These are phyloP conservation scores for Nicotiana sylvestris DNA, from an alignment of 257 asterid species.

Conservation along the genomic window DNA sequence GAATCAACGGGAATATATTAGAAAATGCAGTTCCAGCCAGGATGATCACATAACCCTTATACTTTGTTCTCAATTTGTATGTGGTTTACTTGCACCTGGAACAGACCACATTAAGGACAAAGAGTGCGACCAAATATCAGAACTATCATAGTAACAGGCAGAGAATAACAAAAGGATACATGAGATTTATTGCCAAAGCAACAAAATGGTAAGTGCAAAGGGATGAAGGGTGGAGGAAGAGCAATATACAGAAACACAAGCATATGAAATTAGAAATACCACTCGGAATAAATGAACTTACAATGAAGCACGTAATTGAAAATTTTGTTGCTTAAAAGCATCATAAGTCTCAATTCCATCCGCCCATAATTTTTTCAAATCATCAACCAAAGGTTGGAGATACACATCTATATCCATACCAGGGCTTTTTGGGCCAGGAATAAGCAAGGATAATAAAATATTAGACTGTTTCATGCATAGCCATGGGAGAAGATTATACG, in stretches of 20 bases:
- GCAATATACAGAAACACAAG: background rate
- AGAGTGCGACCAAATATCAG: background rate
- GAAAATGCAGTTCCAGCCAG: background rate
- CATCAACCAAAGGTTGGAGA: too few relatives aligned
- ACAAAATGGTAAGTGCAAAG: background rate
- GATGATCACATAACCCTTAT: background rate
- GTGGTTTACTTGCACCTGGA: background rate
- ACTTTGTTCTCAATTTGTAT: background rate
- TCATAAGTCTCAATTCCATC: too few relatives aligned
- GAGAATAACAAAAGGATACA: background rate
- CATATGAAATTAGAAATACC: background rate
- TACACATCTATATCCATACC: too few relatives aligned
- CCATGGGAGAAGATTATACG: too few relatives aligned
- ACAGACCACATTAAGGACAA: background rate
- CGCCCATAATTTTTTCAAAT: too few relatives aligned
- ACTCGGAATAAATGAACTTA: constrained; percentile 32
- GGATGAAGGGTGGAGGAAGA: background rate
- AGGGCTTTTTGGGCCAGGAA: too few relatives aligned
- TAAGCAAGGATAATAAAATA: too few relatives aligned
- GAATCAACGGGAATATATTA: background rate
- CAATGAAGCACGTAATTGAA: constrained; percentile 39
- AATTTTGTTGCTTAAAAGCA: too few relatives aligned
- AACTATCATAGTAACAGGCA: background rate
- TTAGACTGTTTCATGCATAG: too few relatives aligned
- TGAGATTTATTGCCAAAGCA: background rate